A percentile compares a stretch with the other conserved stretches of the same genome.
Conservation (phyloP, 2,329 filamentous ascomycete species). For the Xylariaceae sp. region DNA sequence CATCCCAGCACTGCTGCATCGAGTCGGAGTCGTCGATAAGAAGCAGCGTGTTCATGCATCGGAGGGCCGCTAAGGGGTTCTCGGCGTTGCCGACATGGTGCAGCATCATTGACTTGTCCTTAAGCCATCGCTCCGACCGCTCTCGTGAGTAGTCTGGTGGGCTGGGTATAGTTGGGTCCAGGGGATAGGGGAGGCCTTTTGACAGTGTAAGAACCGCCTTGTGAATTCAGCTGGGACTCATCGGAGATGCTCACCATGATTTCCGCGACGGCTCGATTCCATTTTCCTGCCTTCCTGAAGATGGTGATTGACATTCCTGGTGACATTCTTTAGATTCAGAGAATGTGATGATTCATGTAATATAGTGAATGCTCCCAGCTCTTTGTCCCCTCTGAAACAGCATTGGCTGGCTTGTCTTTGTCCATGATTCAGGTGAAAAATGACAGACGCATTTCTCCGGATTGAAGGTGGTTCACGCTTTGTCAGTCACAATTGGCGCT, state of each 20-base stretch:
- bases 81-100: conserved; percentile 33
- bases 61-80: conserved; percentile 61
- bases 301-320: too few species aligned
- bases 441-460: too few species aligned
- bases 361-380: neutral
- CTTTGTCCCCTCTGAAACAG: conserved; percentile 4
- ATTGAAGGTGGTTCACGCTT: too few species aligned
- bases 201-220: neutral
- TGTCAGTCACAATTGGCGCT: too few species aligned
- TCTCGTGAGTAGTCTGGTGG: conserved; percentile 2
- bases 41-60: conserved; percentile 66
- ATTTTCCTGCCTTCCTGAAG: conserved; percentile 1
- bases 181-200: conserved; percentile 24
- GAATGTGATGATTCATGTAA: neutral
- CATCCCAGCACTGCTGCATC: conserved; percentile 62
- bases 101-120: neutral
- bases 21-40: conserved; percentile 69
- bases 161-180: conserved; percentile 18
- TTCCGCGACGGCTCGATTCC: neutral
- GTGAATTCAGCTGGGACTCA: too few species aligned
- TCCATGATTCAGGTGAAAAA: neutral
- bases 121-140: neutral
- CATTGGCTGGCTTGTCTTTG: conserved; percentile 1
- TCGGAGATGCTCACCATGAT: conserved; percentile 6
- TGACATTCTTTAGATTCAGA: neutral